Conservation (phyloP, 2,329 filamentous ascomycete genomes). For the Sclerotinia sclerotiorum region DNA sequence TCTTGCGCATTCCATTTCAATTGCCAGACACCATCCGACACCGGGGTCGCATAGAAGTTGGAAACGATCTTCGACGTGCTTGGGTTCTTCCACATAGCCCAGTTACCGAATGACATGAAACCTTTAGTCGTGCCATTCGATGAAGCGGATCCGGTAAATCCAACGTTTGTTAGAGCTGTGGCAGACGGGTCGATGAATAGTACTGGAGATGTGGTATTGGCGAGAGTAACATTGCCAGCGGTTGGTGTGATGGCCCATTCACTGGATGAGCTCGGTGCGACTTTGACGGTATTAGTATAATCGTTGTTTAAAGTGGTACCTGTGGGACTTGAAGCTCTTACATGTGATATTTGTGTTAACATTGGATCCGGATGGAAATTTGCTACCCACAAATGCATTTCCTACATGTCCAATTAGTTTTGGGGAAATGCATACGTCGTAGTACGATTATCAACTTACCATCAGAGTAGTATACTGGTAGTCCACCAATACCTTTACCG, state of each 20-base stretch:
- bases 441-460: background rate
- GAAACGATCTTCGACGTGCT: background rate
- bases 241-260: constrained; percentile 19
- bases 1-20: constrained; percentile 19
- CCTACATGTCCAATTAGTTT: constrained; percentile 5
- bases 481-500: constrained; percentile 15
- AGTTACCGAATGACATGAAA: constrained; percentile 9
- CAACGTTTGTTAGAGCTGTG: background rate
- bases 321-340: background rate
- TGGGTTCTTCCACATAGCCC: constrained; percentile 10
- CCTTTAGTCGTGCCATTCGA: background rate
- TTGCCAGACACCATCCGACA: background rate
- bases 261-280: background rate
- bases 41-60: constrained; percentile 14
- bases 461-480: constrained; percentile 19
- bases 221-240: background rate
- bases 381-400: constrained; percentile 12
- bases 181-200: constrained; percentile 7
- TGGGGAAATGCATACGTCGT: background rate
- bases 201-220: background rate
- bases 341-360: constrained; percentile 20
- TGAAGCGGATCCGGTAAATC: background rate
- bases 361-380: background rate
- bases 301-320: background rate
- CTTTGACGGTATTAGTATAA: background rate